phyloP scores from a whole-genome alignment of 2,329 filamentous ascomycete species.

The Penicillium sumatraense region DNA sequence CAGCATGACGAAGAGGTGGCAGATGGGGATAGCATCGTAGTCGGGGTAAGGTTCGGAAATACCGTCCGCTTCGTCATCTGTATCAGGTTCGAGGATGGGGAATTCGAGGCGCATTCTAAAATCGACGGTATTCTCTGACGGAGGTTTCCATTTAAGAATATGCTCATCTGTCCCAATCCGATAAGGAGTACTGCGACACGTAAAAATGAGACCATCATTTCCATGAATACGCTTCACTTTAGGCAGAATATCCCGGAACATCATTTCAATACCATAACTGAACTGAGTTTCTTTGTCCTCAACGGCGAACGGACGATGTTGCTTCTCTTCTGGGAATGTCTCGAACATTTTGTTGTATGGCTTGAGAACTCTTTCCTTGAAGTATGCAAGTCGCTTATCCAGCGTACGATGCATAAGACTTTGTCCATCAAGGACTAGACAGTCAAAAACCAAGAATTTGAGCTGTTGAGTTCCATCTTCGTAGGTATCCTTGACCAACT shows the following conservation, averaged over 20 bases:
- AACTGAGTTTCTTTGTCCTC: constrained; percentile 90
- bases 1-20: constrained; percentile 72
- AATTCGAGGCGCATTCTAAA: constrained; percentile 82
- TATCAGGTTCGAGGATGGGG: constrained; percentile 69
- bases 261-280: constrained; percentile 85
- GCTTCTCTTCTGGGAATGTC: constrained; percentile 72
- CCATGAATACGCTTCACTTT: constrained; percentile 75
- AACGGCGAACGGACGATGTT: constrained; percentile 76
- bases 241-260: constrained; percentile 87
- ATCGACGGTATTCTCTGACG: constrained; percentile 92
- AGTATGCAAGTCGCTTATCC: constrained; percentile 87
- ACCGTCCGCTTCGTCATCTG: constrained; percentile 69
- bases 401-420: constrained; percentile 77
- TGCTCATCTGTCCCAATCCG: constrained; percentile 87
- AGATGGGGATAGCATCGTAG: constrained; percentile 78
- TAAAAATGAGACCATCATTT: constrained; percentile 97
- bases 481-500: constrained; percentile 84
- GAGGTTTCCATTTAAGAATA: constrained; percentile 98
- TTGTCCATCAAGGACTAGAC: constrained; percentile 77
- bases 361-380: constrained; percentile 77
- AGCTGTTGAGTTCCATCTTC: constrained; percentile 70
- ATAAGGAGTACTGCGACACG: constrained; percentile 86
- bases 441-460: constrained; percentile 92
- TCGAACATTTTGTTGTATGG: constrained; percentile 75
- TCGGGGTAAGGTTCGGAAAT: constrained; percentile 68